Conservation (phyloP, 2,329 filamentous ascomycete species). For the Aspergillus pseudonomiae region DNA sequence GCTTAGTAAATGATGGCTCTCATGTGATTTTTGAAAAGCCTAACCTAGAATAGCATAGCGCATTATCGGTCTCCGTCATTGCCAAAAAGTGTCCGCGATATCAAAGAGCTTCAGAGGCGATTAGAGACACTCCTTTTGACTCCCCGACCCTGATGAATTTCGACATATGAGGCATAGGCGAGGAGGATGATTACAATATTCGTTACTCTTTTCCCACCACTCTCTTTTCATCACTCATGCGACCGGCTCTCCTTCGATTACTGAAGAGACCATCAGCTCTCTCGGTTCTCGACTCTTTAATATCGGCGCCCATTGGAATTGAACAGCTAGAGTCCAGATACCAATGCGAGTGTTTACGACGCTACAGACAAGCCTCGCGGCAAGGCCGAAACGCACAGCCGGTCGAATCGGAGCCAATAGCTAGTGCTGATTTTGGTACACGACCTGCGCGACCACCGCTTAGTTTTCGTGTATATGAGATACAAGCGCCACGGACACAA, state of each 20-base stretch:
- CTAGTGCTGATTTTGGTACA: slow-evolving; percentile 7
- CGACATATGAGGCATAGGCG: slow-evolving; percentile 7
- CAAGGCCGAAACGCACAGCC: slow-evolving; percentile 11
- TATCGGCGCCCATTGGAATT: slow-evolving; percentile 34
- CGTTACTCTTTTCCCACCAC: slow-evolving; percentile 17
- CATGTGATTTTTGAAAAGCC: slow-evolving; percentile 16
- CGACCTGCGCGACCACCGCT: slow-evolving; percentile 10
- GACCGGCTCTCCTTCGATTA: slow-evolving; percentile 47
- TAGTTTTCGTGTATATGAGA: slow-evolving; percentile 28
- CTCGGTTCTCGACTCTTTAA: slow-evolving; percentile 39
- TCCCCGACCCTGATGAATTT: slow-evolving; percentile 7
- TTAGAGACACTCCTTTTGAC: background rate
- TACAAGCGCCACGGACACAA: slow-evolving; percentile 23
- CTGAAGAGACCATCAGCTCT: slow-evolving; percentile 47
- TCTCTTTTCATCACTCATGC: slow-evolving; percentile 37
- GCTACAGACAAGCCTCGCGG: slow-evolving; percentile 26
- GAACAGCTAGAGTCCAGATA: slow-evolving; percentile 32
- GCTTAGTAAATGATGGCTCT: slow-evolving; percentile 29
- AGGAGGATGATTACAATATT: slow-evolving; percentile 34
- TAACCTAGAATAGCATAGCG: slow-evolving; percentile 12
- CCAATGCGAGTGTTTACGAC: slow-evolving; percentile 32
- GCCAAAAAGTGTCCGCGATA: slow-evolving; percentile 16
- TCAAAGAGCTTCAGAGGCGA: slow-evolving; percentile 11
- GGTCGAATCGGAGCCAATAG: slow-evolving; percentile 6
- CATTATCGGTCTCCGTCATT: slow-evolving; percentile 10